Base-by-base conservation (phyloP, 495 filamentous ascomycete species). In the Tetracladium setigerum region DNA sequence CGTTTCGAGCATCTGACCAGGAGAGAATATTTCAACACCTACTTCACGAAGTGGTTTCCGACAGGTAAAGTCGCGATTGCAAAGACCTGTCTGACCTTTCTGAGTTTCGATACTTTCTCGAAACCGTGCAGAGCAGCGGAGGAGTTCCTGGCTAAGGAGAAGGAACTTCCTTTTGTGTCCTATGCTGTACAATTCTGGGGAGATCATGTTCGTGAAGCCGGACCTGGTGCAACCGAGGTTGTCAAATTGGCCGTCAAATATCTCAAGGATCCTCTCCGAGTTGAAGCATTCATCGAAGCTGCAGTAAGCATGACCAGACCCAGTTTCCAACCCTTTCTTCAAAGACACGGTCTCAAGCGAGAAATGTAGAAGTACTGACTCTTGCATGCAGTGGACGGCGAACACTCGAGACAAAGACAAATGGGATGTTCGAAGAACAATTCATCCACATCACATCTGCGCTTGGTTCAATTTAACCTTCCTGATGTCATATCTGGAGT, bases 141-240 rank as follows among this genome's bases (percentile, higher is more conserved):
- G 38, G 44, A 56, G 1, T 54, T 63, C 18, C 40, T 50, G 17
- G 14, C 19, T 7, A 55, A 56, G 30, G 53, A 54, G 27, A 15
- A 32, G 11, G 15, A 46, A 10, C 54, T 52, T 27, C 49, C 52
- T 0, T 54, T 62, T 22, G 15, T 61, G 3, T 38, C 47, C 6
- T 64, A 64, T 42, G 57, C 55, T 1, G 54, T 53, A 12, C 24
- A 53, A 9, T 59, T 54, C 22, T 64, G 62, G 62, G 62, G 59
- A 22, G 47, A 54, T 34, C 62, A 64, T 37, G 57, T 52, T 11
- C 16, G 34, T 5, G 52, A 59, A 27, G 55, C 53, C 12, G 49
- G 44, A 14, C 18, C 35, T 7, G 22, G 7, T 7, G 22, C 22
- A 27, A 27, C 22, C 22, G 42, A 47, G 12, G 39, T 50, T 1